These are phyloP conservation scores for Nasturtium officinale DNA, from an alignment of 345 rosid species.

Conservation along the genomic window DNA sequence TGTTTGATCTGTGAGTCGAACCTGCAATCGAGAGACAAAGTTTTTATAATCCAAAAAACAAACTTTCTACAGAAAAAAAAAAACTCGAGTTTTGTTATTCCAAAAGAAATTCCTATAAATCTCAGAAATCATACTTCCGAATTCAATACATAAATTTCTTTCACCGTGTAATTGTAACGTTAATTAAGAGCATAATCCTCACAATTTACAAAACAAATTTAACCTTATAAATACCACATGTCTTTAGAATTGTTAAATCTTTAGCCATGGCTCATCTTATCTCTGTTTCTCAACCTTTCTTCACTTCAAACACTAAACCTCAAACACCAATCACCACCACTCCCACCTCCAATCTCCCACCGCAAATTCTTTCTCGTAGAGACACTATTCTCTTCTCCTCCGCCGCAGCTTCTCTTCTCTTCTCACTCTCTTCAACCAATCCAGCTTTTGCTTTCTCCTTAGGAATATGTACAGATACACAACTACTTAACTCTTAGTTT, in stretches of 20 bases:
- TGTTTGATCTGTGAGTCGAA: too few species aligned
- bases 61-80: too few species aligned
- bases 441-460: constrained; percentile 81
- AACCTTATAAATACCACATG: constrained; percentile 8
- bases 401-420: constrained; percentile 47
- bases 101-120: too few species aligned
- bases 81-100: too few species aligned
- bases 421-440: constrained; percentile 43
- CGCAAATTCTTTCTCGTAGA: constrained; percentile 53
- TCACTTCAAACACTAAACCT: constrained; percentile 30
- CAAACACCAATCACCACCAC: constrained; percentile 31
- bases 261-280: constrained; percentile 44
- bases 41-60: too few species aligned
- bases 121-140: too few species aligned
- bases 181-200: too few species aligned
- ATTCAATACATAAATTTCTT: too few species aligned
- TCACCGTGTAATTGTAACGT: too few species aligned
- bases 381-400: constrained; percentile 52
- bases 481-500: neutral
- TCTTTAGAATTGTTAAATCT: neutral
- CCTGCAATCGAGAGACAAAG: too few species aligned
- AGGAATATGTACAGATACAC: constrained; percentile 67
- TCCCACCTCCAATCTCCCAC: constrained; percentile 13
- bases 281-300: constrained; percentile 37
- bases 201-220: neutral